Conservation (phyloP, 495 filamentous ascomycete genomes). For the Lasiosphaeriaceae sp. region DNA sequence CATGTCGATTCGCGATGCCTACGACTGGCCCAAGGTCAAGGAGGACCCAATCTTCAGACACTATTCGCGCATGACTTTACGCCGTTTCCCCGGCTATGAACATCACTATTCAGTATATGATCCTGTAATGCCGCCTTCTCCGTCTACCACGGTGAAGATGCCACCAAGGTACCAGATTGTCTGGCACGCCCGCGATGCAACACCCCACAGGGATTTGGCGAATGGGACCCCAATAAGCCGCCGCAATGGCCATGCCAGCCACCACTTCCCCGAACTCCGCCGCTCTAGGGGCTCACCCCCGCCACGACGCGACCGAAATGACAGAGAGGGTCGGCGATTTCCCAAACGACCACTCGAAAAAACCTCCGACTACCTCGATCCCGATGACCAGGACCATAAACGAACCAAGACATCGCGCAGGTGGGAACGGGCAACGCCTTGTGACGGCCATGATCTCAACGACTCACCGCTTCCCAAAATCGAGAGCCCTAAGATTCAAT, state of each 20-base stretch:
- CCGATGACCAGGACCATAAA: constrained; percentile 15
- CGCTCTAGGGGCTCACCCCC: neutral
- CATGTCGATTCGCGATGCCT: constrained; percentile 36
- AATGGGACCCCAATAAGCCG: neutral
- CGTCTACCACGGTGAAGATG: constrained; percentile 21
- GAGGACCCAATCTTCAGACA: constrained; percentile 46
- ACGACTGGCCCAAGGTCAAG: constrained; percentile 40
- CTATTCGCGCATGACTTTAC: constrained; percentile 26
- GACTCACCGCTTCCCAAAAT: constrained; percentile 8
- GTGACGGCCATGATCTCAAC: neutral
- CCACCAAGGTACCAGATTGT: constrained; percentile 21
- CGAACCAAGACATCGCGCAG: constrained; percentile 7
- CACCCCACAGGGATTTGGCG: neutral
- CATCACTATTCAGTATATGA: constrained; percentile 24
- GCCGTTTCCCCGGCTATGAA: constrained; percentile 16
- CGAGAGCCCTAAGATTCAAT: constrained; percentile 7
- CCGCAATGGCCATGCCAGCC: neutral
- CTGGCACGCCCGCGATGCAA: neutral
- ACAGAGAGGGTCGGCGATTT: neutral
- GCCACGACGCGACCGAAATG: constrained; percentile 3
- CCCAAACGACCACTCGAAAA: constrained; percentile 21
- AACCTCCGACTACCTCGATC: neutral
- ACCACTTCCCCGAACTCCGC: neutral
- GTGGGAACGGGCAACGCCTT: neutral
- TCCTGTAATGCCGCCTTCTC: constrained; percentile 18